Evolutionary conservation across 2,329 filamentous ascomycete genomes (phyloP).

Genomic region (Scytalidium sp.): DNA sequence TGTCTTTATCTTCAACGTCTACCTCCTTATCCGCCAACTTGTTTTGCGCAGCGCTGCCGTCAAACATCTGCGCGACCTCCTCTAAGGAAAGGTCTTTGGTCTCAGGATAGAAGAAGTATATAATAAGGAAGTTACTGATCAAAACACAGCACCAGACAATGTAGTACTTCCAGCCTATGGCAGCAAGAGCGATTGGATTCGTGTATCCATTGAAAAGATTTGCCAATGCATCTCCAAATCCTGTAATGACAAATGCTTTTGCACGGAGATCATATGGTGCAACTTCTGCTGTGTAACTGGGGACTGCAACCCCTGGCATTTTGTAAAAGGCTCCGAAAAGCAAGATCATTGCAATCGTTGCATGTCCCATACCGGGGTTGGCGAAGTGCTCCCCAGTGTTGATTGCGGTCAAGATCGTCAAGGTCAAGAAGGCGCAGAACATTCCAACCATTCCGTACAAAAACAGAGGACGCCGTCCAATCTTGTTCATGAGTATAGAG

Average conservation of each 20-base stretch:
- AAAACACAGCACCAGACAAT: conserved; percentile 33
- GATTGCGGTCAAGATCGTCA: conserved; percentile 8
- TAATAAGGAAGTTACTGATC: conserved; percentile 21
- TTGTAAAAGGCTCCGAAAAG: too few relatives aligned
- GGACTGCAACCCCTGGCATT: too few relatives aligned
- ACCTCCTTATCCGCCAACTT: too few relatives aligned
- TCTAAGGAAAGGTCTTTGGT: conserved; percentile 7
- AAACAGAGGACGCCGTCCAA: conserved; percentile 7
- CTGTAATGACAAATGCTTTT: too few relatives aligned
- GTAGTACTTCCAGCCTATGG: conserved; percentile 36
- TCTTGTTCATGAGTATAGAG: conserved; percentile 4
- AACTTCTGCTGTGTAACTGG: too few relatives aligned
- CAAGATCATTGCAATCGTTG: background rate
- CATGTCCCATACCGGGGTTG: background rate
- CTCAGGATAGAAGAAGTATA: conserved; percentile 31
- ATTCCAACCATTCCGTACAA: conserved; percentile 8
- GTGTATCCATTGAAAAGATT: conserved; percentile 42
- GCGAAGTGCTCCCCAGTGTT: too few relatives aligned
- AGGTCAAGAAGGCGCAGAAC: conserved; percentile 5
- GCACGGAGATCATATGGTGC: too few relatives aligned
- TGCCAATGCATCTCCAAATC: too few relatives aligned
- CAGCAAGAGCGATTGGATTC: conserved; percentile 35
- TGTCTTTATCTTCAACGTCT: too few relatives aligned
- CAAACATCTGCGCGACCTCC: conserved; percentile 10
- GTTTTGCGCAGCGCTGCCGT: too few relatives aligned